Conservation (phyloP, 106 monocot species). For the Dioscorea dumetorum region DNA sequence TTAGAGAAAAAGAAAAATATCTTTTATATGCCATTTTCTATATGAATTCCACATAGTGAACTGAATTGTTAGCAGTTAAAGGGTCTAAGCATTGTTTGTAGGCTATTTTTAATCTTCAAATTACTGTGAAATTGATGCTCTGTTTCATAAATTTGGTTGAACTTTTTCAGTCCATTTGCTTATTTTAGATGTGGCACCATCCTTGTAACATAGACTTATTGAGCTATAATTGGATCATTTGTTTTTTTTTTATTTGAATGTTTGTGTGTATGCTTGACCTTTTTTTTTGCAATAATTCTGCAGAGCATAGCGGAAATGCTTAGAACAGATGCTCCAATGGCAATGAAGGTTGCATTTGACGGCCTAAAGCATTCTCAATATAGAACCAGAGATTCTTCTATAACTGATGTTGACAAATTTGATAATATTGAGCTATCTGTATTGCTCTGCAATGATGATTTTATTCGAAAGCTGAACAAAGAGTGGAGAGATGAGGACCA, state of each 20-base stretch:
- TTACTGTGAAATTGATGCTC: no score
- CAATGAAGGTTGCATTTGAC: conserved; percentile 88
- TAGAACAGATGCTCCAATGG: conserved; percentile 78
- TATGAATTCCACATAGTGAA: no score
- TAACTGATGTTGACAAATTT: conserved; percentile 64
- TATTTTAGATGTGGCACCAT: background rate
- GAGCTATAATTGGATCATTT: background rate
- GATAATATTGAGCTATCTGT: conserved; percentile 80
- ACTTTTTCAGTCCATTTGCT: background rate
- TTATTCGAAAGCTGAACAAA: conserved; percentile 78
- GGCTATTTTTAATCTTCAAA: no score
- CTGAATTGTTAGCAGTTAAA: no score
- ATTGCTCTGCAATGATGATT: conserved; percentile 87
- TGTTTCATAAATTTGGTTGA: no score
- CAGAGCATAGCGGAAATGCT: conserved; percentile 89
- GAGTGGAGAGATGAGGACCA: conserved; percentile 90
- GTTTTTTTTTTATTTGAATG: background rate
- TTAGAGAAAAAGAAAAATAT: no score
- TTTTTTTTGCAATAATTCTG: background rate
- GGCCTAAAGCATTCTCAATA: conserved; percentile 61
- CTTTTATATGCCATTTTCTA: no score
- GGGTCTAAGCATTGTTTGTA: no score
- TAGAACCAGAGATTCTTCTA: conserved; percentile 74
- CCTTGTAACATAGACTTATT: background rate
- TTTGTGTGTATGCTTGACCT: background rate